These are phyloP conservation scores for Babesia sp. DNA, from an alignment of 169 alveolate genomes.

Conservation along the genomic window DNA sequence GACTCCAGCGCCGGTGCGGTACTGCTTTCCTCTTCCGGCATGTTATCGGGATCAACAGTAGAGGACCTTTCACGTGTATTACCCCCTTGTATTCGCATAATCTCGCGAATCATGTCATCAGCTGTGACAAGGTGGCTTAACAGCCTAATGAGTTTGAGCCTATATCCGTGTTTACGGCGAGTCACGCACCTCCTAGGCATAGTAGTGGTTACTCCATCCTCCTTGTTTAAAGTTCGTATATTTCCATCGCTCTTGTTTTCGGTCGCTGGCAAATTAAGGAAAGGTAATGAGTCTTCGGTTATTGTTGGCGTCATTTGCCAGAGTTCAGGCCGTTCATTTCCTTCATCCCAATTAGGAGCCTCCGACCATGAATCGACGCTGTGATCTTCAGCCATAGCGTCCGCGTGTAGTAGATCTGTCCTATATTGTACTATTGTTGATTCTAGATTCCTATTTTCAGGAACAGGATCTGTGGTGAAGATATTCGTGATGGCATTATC, in stretches of 20 bases:
- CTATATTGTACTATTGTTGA: constrained; percentile 15
- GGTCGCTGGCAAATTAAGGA: neutral
- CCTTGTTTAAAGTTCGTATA: neutral
- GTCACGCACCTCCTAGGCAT: neutral
- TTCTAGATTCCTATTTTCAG: constrained; percentile 25
- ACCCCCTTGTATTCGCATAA: constrained; percentile 3
- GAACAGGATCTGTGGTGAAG: constrained; percentile 24
- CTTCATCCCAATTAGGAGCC: constrained; percentile 1
- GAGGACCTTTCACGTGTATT: neutral
- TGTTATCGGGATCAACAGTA: neutral
- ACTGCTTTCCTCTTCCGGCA: neutral
- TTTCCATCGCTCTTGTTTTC: neutral
- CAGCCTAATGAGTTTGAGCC: neutral
- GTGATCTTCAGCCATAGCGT: constrained; percentile 15
- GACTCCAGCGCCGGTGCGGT: neutral
- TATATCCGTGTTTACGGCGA: constrained; percentile 2
- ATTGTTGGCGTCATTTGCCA: no score
- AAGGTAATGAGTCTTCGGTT: no score
- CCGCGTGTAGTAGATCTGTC: constrained; percentile 17
- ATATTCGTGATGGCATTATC: constrained; percentile 33
- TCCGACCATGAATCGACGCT: neutral
- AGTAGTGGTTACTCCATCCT: neutral
- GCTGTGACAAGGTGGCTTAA: neutral
- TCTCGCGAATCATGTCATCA: neutral
- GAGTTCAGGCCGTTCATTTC: no score